Percentiles rank a stretch among this genome's conserved stretches.
Evolutionary conservation across 768 basidiomycete species (phyloP).

Genomic region (Serendipita sp.): DNA sequence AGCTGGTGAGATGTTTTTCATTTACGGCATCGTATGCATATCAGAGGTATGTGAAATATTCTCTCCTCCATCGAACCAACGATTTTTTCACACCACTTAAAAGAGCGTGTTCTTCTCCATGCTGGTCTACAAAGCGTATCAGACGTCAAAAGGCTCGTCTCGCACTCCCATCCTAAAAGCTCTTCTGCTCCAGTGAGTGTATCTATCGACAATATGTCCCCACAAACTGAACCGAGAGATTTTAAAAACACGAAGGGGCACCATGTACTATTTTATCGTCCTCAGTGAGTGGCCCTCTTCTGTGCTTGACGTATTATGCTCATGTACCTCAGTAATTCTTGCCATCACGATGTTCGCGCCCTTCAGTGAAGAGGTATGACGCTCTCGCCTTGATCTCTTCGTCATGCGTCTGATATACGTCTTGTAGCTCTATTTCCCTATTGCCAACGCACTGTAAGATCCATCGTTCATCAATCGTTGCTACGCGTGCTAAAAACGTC

Average conservation of each 20-base stretch:
- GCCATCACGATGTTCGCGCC: constrained; percentile 3
- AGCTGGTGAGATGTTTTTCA: constrained; percentile 6
- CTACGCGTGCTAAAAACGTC: not conserved
- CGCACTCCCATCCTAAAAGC: not conserved
- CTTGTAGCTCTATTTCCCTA: not conserved
- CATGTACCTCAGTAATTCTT: not conserved
- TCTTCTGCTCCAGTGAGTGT: not conserved
- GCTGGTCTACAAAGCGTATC: not conserved
- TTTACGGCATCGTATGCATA: not conserved
- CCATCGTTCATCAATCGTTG: not conserved
- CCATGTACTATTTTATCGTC: constrained; percentile 1
- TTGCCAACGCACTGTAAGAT: not conserved
- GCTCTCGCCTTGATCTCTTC: not conserved
- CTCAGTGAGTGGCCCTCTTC: not conserved
- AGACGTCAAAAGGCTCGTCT: not conserved
- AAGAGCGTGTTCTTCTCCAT: constrained; percentile 4
- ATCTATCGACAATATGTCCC: not conserved
- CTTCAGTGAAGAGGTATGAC: not conserved
- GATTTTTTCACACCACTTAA: not conserved
- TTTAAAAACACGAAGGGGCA: not conserved
- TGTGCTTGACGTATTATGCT: not conserved
- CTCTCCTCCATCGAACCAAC: not conserved
- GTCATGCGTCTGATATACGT: not conserved
- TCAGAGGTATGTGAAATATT: not conserved
- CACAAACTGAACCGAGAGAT: not conserved